phyloP scores from a whole-genome alignment of 805 yeast species.

The Candida sphagnicola region DNA sequence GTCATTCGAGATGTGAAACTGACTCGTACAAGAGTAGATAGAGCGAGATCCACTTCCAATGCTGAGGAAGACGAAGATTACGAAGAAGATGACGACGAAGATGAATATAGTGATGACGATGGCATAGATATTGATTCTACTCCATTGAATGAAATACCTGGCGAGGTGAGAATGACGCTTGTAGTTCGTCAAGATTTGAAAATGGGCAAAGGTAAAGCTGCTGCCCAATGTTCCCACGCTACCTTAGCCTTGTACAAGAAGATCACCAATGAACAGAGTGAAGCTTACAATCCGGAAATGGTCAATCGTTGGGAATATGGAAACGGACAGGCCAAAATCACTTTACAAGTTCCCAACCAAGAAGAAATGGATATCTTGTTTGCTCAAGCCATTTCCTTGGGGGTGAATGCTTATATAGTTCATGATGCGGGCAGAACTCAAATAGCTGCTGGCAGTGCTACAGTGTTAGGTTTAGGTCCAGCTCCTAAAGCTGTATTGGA shows the following conservation, averaged over 20 bases:
- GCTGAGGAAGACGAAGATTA: conserved; percentile 17
- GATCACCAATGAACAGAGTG: conserved; percentile 49
- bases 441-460: conserved; percentile 92
- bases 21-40: background rate
- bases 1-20: background rate
- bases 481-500: conserved; percentile 83
- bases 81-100: conserved; percentile 20
- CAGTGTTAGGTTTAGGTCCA: conserved; percentile 96
- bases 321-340: conserved; percentile 90
- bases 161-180: conserved; percentile 82
- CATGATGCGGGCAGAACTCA: conserved; percentile 98
- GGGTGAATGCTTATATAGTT: conserved; percentile 74
- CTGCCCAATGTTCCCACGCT: conserved; percentile 99
- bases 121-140: conserved; percentile 55
- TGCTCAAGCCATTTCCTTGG: conserved; percentile 76
- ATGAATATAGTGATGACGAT: conserved; percentile 43
- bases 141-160: conserved; percentile 61
- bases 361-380: conserved; percentile 73
- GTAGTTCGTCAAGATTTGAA: conserved; percentile 83
- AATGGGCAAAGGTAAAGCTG: conserved; percentile 94
- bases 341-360: conserved; percentile 66
- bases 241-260: conserved; percentile 82
- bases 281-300: conserved; percentile 57
- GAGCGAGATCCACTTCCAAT: conserved; percentile 20
- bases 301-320: conserved; percentile 70